A percentile compares a stretch with the other conserved stretches of the same genome.
phyloP scores from a whole-genome alignment of 2,329 filamentous ascomycete genomes.

The Didymella exigua region DNA sequence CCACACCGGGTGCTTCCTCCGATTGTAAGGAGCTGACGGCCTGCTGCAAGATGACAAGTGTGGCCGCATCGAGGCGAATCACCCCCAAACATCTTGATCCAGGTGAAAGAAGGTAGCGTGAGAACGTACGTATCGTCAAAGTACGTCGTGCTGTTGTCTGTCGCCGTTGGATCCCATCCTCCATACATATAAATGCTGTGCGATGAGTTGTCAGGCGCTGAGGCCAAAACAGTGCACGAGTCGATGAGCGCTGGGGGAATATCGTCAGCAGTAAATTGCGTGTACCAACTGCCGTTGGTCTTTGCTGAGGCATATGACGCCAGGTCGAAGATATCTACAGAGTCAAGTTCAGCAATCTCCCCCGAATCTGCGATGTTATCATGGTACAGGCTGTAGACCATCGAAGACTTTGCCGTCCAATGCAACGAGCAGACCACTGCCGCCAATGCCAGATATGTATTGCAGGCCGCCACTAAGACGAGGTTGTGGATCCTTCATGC shows the following conservation, averaged over 20 bases:
- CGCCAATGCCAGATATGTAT: constrained; percentile 44
- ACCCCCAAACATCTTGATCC: constrained; percentile 23
- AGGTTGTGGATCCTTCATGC: constrained; percentile 33
- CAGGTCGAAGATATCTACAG: constrained; percentile 51
- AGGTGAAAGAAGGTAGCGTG: constrained; percentile 25
- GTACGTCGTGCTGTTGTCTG: constrained; percentile 26
- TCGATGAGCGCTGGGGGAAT: constrained; percentile 52
- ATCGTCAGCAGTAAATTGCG: constrained; percentile 50
- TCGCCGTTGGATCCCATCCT: constrained; percentile 50
- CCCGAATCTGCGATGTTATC: constrained; percentile 19
- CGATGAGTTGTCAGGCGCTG: constrained; percentile 53
- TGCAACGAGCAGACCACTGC: constrained; percentile 46
- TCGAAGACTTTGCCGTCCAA: constrained; percentile 42
- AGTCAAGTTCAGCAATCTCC: constrained; percentile 36
- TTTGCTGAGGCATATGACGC: constrained; percentile 30
- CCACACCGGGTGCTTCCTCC: constrained; percentile 38
- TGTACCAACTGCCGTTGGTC: constrained; percentile 50
- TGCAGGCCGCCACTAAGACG: constrained; percentile 45
- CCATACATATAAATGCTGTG: constrained; percentile 58
- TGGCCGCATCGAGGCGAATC: constrained; percentile 49
- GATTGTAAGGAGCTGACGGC: constrained; percentile 51
- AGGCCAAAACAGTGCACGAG: constrained; percentile 51
- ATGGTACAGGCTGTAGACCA: constrained; percentile 4
- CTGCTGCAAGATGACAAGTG: constrained; percentile 49
- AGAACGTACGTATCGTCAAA: constrained; percentile 55